These are phyloP conservation scores for Zygosaccharomyces sapae DNA, from an alignment of 1,139 yeast species.

Conservation along the genomic window DNA sequence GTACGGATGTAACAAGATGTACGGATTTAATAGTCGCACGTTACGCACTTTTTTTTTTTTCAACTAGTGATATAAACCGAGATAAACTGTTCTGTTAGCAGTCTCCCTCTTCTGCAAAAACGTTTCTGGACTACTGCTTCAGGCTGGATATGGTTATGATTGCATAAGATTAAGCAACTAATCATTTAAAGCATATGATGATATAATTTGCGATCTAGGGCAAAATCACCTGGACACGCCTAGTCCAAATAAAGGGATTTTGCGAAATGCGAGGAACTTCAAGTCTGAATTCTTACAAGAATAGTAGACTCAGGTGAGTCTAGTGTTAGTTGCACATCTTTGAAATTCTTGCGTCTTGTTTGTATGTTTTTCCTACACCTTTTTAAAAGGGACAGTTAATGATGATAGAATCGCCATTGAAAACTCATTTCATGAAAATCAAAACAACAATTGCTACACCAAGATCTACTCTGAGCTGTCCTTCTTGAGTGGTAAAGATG, in stretches of 20 bases:
- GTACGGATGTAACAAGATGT: slow-evolving; percentile 1
- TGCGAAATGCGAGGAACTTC: slow-evolving; percentile 41
- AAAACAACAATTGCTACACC: slow-evolving; percentile 33
- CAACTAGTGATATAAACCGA: neutral
- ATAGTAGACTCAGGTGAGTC: slow-evolving; percentile 14
- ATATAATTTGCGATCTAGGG: slow-evolving; percentile 66
- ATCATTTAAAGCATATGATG: slow-evolving; percentile 38
- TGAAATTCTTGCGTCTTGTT: neutral
- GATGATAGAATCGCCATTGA: slow-evolving; percentile 39
- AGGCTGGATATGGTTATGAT: neutral
- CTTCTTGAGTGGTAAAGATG: slow-evolving; percentile 30
- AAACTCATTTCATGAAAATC: slow-evolving; percentile 33
- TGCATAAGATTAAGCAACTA: neutral
- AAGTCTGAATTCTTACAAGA: slow-evolving; percentile 23
- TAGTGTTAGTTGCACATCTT: slow-evolving; percentile 9
- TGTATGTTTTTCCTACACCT: neutral
- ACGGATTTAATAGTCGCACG: slow-evolving; percentile 1
- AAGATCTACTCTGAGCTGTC: slow-evolving; percentile 40
- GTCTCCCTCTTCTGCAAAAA: no score
- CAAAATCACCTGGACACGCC: slow-evolving; percentile 43
- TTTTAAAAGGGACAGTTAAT: slow-evolving; percentile 8
- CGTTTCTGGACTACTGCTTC: no score
- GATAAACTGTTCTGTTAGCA: neutral
- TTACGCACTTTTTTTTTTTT: neutral
- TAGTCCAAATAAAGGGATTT: slow-evolving; percentile 41